These are phyloP conservation scores for Cyberlindnera subsufficiens DNA, from an alignment of 805 yeast species.

Conservation along the genomic window DNA sequence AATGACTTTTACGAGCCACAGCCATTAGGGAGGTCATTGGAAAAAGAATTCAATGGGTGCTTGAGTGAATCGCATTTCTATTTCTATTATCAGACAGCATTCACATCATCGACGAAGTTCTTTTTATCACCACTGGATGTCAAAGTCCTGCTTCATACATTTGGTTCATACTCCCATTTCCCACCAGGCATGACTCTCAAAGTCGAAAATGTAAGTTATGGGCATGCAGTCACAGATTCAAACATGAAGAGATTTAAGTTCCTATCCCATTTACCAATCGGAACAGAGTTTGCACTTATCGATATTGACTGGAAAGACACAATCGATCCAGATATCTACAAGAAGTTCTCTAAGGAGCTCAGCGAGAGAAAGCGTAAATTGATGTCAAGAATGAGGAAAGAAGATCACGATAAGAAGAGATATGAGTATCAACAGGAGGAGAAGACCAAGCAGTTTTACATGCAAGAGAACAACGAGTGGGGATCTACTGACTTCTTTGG, in stretches of 20 bases:
- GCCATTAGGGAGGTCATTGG: constrained; percentile 9
- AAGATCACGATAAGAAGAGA: constrained; percentile 52
- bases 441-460: constrained; percentile 52
- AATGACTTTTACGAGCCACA: constrained; percentile 17
- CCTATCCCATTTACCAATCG: constrained; percentile 75
- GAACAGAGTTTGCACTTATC: constrained; percentile 75
- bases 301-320: constrained; percentile 76
- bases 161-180: constrained; percentile 54
- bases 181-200: constrained; percentile 60
- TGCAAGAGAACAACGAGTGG: constrained; percentile 42
- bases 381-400: constrained; percentile 43
- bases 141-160: constrained; percentile 59
- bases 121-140: constrained; percentile 78
- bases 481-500: constrained; percentile 28
- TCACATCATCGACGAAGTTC: constrained; percentile 58
- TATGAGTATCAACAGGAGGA: constrained; percentile 56
- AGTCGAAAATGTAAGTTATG: constrained; percentile 67
- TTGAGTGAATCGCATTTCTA: constrained; percentile 38
- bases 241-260: constrained; percentile 59
- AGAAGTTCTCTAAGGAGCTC: constrained; percentile 48
- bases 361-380: constrained; percentile 48
- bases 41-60: constrained; percentile 4
- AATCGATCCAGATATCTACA: constrained; percentile 38
- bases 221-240: constrained; percentile 57
- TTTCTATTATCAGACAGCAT: constrained; percentile 75